A percentile compares a stretch with the other conserved stretches of the same genome.
Evolutionary conservation across 495 filamentous ascomycete genomes (phyloP).

Genomic region (Penicillium parvum): DNA sequence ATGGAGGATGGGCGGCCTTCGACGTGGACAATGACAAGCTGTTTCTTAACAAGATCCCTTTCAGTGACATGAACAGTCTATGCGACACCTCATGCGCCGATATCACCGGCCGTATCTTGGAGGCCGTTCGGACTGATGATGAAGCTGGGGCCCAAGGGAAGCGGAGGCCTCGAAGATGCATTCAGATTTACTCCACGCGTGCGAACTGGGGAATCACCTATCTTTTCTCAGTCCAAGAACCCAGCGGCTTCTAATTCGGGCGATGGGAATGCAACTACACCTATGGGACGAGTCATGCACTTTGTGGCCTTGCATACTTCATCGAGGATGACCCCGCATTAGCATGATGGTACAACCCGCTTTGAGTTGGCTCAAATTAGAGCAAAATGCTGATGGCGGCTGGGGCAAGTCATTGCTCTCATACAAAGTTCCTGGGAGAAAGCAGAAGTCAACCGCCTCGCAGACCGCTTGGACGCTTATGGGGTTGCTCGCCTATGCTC

Average conservation of each 20-base stretch:
- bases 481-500: constrained; percentile 22
- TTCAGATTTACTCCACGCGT: too few relatives aligned
- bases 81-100: constrained; percentile 34
- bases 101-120: constrained; percentile 34
- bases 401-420: constrained; percentile 33
- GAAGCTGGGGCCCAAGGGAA: too few relatives aligned
- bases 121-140: constrained; percentile 35
- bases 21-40: constrained; percentile 35
- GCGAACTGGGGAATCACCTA: too few relatives aligned
- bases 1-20: constrained; percentile 44
- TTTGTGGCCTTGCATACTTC: constrained; percentile 25
- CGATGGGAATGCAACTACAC: constrained; percentile 39
- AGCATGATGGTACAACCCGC: too few relatives aligned
- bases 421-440: constrained; percentile 15
- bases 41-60: constrained; percentile 39
- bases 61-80: constrained; percentile 42
- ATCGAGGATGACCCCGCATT: constrained; percentile 1
- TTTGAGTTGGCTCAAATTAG: constrained; percentile 21
- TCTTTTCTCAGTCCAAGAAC: constrained; percentile 23
- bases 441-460: constrained; percentile 17
- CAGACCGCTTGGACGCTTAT: constrained; percentile 38
- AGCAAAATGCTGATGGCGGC: constrained; percentile 33
- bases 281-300: constrained; percentile 33
- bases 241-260: constrained; percentile 32
- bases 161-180: too few relatives aligned